Evolutionary conservation across 108 stramenopile species (phyloP), one percentile per base, ranked within the genome.

Genomic region (Cyclostephanos invisitatus): DNA sequence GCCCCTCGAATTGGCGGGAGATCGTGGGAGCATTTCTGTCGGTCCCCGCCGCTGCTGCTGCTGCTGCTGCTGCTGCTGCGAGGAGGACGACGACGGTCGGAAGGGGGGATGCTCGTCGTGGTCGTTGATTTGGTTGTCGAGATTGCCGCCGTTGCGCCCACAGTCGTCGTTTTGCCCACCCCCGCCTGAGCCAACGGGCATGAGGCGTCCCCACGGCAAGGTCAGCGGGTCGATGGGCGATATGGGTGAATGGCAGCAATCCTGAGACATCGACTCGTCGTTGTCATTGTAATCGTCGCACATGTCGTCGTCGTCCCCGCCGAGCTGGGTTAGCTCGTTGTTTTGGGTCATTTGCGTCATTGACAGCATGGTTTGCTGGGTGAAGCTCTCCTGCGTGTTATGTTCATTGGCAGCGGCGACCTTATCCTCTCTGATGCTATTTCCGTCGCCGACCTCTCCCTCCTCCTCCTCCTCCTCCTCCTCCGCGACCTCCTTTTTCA

Each of bases 121-220:
- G 22, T 47, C 15, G 49, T 7, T 58, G 48, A 8, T 38, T 42
- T 47, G 3, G 44, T 63, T 32, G 53, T 57, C 18, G n/a, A n/a
- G n/a, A 18, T 15, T 49, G 18, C 5, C 25, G 18, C 5, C 25
- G 53, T 8, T 29, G 21, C n/a, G 4, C 2, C 58, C 58, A n/a
- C n/a, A n/a, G 22, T 61, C 10, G 60, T 61, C 21, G 37, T 61
- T 61, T 5, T 14, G 4, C 0, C 4, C 56, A 17, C 28, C 11
- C 0, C 17, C 17, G 7, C 56, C 56, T 35, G 11, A 17, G 51
- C 67, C 74, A 35, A 75, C 74, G n/a, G 86, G 85, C 47, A 90
- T 83, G 7, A 91, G 76, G 7, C 89, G 75, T 25, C 80, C 89
- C 86, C 84, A 91, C 0, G 89, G 87, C 49, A 86, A 28, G 12